A percentile compares a stretch with the other conserved stretches of the same genome.
phyloP scores from a whole-genome alignment of 2,329 filamentous ascomycete genomes.

The Fusarium decemcellulare region DNA sequence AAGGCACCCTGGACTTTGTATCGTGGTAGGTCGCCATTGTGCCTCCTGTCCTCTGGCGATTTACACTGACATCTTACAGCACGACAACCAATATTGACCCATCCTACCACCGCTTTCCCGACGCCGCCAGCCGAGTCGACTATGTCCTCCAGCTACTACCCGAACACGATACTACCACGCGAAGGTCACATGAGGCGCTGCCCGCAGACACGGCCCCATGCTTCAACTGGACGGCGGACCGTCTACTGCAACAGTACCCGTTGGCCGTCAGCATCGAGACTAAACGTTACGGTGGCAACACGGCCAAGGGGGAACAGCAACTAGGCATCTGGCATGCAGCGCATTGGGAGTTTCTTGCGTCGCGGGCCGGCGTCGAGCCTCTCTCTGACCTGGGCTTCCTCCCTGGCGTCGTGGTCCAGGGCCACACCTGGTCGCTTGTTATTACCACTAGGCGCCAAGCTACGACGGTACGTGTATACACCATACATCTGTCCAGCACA shows the following conservation, averaged over 20 bases:
- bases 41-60: neutral
- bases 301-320: conserved; percentile 12
- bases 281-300: conserved; percentile 21
- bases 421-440: conserved; percentile 19
- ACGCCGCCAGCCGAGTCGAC: conserved; percentile 11
- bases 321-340: conserved; percentile 13
- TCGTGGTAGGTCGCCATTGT: conserved; percentile 1
- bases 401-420: conserved; percentile 12
- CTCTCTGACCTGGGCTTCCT: conserved; percentile 1
- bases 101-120: conserved; percentile 14
- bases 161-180: neutral
- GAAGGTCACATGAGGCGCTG: neutral
- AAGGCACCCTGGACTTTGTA: neutral
- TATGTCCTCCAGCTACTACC: conserved; percentile 7
- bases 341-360: conserved; percentile 13
- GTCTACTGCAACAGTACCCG: conserved; percentile 10
- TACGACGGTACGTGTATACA: conserved; percentile 1
- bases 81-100: conserved; percentile 17
- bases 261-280: conserved; percentile 22
- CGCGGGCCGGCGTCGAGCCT: neutral
- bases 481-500: no score
- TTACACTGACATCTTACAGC: neutral
- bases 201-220: neutral
- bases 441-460: conserved; percentile 10
- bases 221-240: conserved; percentile 16